Evolutionary conservation across 1,284 basidiomycete genomes (phyloP).

Genomic region (Cutaneotrichosporon mucoides): DNA sequence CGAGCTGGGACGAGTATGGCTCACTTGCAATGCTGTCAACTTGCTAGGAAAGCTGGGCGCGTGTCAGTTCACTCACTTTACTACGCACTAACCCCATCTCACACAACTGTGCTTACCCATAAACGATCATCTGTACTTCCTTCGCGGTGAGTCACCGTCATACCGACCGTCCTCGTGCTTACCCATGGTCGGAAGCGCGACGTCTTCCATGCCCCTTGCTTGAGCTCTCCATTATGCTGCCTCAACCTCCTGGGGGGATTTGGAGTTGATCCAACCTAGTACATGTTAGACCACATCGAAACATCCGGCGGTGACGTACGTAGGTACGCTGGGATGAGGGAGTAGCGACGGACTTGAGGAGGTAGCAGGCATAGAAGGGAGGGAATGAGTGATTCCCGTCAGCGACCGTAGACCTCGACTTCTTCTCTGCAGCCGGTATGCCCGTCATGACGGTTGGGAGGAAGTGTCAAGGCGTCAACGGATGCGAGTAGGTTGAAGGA

Average conservation of each 20-base stretch:
- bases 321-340: slow-evolving; percentile 58
- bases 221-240: slow-evolving; percentile 81
- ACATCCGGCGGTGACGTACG: slow-evolving; percentile 28
- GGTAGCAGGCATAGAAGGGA: slow-evolving; percentile 81
- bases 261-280: slow-evolving; percentile 76
- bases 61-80: too few species aligned
- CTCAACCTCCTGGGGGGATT: slow-evolving; percentile 70
- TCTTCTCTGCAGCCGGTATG: slow-evolving; percentile 1
- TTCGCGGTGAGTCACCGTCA: slow-evolving; percentile 4
- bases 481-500: not conserved
- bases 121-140: slow-evolving; percentile 78
- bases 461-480: not conserved
- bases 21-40: slow-evolving; percentile 62
- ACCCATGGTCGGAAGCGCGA: slow-evolving; percentile 71
- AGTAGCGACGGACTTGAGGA: slow-evolving; percentile 65
- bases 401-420: slow-evolving; percentile 46
- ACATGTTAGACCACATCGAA: not conserved
- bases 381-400: slow-evolving; percentile 61
- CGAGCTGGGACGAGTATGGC: not conserved
- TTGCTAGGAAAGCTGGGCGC: slow-evolving; percentile 68
- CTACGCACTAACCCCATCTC: too few species aligned
- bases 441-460: not conserved
- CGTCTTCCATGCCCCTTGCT: slow-evolving; percentile 72
- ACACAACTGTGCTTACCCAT: slow-evolving; percentile 49
- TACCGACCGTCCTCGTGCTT: not conserved